phyloP scores from a whole-genome alignment of 2,329 filamentous ascomycete genomes.

The Helicocarpus griseus region DNA sequence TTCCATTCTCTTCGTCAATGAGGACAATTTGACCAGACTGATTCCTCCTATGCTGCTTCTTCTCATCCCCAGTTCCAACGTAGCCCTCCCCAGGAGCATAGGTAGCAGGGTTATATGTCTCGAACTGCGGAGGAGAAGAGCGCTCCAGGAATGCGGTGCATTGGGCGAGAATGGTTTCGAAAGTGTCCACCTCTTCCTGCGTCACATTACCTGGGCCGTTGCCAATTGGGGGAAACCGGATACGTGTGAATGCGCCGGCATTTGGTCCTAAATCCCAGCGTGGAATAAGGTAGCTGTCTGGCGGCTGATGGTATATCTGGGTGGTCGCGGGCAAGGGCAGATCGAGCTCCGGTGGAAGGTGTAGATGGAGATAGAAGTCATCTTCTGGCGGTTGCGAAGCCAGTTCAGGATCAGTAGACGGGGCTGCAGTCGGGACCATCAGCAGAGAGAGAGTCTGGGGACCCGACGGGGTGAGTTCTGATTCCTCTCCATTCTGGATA shows the following conservation, averaged over 20 bases:
- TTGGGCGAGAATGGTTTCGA: slow-evolving; percentile 95
- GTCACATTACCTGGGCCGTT: slow-evolving; percentile 54
- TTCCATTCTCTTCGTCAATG: slow-evolving; percentile 91
- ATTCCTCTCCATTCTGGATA: slow-evolving; percentile 76
- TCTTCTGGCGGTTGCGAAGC: slow-evolving; percentile 55
- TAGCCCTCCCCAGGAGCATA: slow-evolving; percentile 76
- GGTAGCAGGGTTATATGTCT: slow-evolving; percentile 66
- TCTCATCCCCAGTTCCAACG: slow-evolving; percentile 31
- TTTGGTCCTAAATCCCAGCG: slow-evolving; percentile 88
- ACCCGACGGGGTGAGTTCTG: slow-evolving; percentile 70
- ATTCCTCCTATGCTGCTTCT: slow-evolving; percentile 23
- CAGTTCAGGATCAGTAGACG: slow-evolving; percentile 49
- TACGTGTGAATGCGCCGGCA: slow-evolving; percentile 80
- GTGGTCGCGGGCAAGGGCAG: slow-evolving; percentile 89
- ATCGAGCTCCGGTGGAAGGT: slow-evolving; percentile 88
- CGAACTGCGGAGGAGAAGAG: slow-evolving; percentile 50
- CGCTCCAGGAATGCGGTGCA: slow-evolving; percentile 93
- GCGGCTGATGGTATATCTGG: slow-evolving; percentile 93
- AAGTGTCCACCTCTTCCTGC: slow-evolving; percentile 90
- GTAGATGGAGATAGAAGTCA: slow-evolving; percentile 94
- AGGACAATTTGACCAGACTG: slow-evolving; percentile 74
- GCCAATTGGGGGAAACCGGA: slow-evolving; percentile 74
- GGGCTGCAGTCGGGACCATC: slow-evolving; percentile 87
- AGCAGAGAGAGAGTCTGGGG: slow-evolving; percentile 85
- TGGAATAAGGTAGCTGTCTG: slow-evolving; percentile 85